Evolutionary conservation across 148 eudicot genomes (phyloP).

Genomic region (Rhododendron kiyosumense): DNA sequence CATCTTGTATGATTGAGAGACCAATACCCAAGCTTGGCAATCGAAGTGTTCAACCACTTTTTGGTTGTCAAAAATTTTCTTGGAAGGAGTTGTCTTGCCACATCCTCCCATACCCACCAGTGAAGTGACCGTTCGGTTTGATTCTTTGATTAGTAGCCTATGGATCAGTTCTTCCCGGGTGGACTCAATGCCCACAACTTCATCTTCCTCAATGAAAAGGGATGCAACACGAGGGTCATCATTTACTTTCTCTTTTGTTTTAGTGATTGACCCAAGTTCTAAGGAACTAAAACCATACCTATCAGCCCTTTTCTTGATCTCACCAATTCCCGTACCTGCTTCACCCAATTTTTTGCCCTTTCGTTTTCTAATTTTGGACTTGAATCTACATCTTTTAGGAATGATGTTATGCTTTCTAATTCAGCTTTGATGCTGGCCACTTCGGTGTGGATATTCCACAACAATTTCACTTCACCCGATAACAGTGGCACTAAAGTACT

Average conservation of each 20-base stretch:
- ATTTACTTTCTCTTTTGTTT: not conserved
- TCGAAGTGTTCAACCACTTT: not conserved
- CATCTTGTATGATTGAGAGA: not conserved
- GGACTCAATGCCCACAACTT: not conserved
- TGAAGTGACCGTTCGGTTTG: not conserved
- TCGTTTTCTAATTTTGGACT: not conserved
- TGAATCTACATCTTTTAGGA: constrained; percentile 5
- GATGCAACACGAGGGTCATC: not conserved
- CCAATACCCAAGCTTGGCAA: not conserved
- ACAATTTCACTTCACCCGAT: not conserved
- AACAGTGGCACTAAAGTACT: not conserved
- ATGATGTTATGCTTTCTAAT: not conserved
- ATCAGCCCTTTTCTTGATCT: no score
- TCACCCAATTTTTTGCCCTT: not conserved
- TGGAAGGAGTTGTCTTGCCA: constrained; percentile 9
- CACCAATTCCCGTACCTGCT: not conserved
- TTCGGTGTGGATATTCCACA: not conserved
- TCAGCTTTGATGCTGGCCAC: not conserved
- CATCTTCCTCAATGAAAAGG: constrained; percentile 1
- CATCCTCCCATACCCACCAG: not conserved
- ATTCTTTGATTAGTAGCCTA: not conserved
- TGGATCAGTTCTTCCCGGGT: not conserved
- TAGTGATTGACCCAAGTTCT: not conserved
- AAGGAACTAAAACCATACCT: no score
- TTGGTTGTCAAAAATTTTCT: not conserved